These are phyloP conservation scores for Jatropha podagrica DNA, from an alignment of 441 rosid species.

Conservation along the genomic window DNA sequence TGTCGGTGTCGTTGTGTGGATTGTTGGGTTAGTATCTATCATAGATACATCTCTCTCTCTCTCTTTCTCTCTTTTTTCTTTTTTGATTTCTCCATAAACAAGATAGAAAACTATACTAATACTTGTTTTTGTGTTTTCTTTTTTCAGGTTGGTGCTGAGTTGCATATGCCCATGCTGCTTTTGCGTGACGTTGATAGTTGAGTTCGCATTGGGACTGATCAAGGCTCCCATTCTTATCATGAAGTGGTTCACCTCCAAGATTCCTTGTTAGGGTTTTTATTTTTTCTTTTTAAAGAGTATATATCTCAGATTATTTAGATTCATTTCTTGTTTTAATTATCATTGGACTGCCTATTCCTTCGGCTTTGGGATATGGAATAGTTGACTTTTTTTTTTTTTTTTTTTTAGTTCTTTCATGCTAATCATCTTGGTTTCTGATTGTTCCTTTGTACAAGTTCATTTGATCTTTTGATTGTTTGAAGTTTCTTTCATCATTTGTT, in stretches of 20 bases:
- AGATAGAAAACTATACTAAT: not conserved
- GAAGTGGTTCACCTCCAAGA: constrained; percentile 64
- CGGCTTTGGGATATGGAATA: too few relatives aligned
- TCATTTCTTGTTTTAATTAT: not conserved
- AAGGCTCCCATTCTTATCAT: constrained; percentile 67
- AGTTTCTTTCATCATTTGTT: not conserved
- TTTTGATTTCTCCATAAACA: not conserved
- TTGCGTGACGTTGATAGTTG: constrained; percentile 55
- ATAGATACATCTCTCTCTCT: constrained; percentile 7
- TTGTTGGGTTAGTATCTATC: constrained; percentile 56
- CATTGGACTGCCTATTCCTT: too few relatives aligned
- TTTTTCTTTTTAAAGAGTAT: not conserved
- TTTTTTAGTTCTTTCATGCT: too few relatives aligned
- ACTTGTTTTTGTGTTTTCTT: not conserved
- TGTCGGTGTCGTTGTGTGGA: constrained; percentile 72
- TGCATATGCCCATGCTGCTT: constrained; percentile 58
- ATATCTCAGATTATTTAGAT: not conserved
- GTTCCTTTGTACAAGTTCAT: not conserved
- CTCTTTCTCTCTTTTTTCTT: not conserved
- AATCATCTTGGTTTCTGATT: not conserved
- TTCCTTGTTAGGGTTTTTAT: constrained; percentile 43
- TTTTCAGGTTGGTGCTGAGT: constrained; percentile 53
- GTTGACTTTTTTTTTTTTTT: not conserved
- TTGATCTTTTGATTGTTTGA: not conserved
- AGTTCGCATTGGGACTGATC: constrained; percentile 57